Evolutionary conservation across 2,329 filamentous ascomycete species (phyloP), one percentile per base, ranked within the genome.

Genomic region (Fusarium avenaceum): DNA sequence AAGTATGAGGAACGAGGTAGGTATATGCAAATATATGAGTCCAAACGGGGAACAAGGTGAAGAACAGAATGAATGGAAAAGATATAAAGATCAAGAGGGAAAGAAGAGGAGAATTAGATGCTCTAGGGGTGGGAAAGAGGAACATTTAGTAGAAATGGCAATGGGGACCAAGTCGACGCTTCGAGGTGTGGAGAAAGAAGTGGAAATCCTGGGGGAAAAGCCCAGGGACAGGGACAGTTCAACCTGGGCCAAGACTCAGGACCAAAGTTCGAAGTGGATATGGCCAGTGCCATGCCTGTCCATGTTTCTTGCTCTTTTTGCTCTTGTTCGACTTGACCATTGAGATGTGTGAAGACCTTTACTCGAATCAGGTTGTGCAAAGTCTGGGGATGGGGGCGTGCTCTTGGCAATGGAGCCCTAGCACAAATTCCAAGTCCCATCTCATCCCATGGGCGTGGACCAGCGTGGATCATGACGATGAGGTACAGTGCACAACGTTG

Each of bases 181-280:
- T 44, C 57, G 54, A 59, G 61, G 53, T 73, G 71, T 74, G 71
- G 71, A 74, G 71, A 68, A 66, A 61, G 58, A 71, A 70, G 65
- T 70, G 64, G 69, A 70, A 73, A 73, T 74, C 72, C 71, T 72
- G 71, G 71, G 71, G 71, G 71, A 74, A 65, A 58, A 38, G 35
- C 35, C 69, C 57, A 69, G 71, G 71, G 50, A 55, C 57, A 58
- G 51, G 42, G 42, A 47, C 30, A 43, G 13, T 7, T 9, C 10
- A 15, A 20, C n/a, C n/a, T 33, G 30, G 14, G 13, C 30, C 30
- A 33, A 33, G 30, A 33, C 30, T 14, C 30, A 32, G 13, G 30
- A 30, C 28, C 28, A 30, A 30, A 30, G 28, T 30, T 33, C 30
- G 30, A 33, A 63, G 69, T 71, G 63, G 58, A 57, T 58, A 38